These are phyloP conservation scores for Cladosporium sp. DNA, from an alignment of 2,329 filamentous ascomycete genomes.

Conservation along the genomic window DNA sequence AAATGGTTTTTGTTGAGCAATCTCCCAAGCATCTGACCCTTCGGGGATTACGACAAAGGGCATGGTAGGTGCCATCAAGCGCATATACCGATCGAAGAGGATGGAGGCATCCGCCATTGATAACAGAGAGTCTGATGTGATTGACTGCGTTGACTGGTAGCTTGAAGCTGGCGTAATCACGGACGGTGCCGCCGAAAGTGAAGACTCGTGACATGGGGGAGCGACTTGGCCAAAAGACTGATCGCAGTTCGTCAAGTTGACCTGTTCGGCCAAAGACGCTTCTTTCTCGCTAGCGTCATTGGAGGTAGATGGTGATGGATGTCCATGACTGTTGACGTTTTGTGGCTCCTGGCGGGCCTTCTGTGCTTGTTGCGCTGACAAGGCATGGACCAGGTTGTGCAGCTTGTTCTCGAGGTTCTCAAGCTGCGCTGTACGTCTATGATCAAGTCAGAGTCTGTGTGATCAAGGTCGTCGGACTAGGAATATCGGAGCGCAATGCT, in stretches of 20 bases:
- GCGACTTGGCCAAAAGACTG: not conserved
- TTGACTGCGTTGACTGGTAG: not conserved
- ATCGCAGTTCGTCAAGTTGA: not conserved
- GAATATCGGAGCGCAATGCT: no score
- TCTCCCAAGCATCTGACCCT: conserved; percentile 19
- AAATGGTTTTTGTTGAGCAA: conserved; percentile 24
- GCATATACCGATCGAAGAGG: conserved; percentile 25
- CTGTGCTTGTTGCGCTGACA: conserved; percentile 20
- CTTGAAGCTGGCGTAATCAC: not conserved
- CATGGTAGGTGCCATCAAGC: conserved; percentile 23
- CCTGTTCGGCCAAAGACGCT: not conserved
- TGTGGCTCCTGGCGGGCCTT: not conserved
- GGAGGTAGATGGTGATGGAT: conserved; percentile 7
- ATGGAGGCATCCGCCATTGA: conserved; percentile 24
- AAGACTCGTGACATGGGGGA: not conserved
- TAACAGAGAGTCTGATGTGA: not conserved
- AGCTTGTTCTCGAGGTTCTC: conserved; percentile 33
- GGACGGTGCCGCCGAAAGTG: not conserved
- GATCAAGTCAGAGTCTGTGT: no score
- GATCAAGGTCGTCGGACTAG: no score
- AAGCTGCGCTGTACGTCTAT: conserved; percentile 30
- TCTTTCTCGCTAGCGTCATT: not conserved
- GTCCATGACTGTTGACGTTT: not conserved
- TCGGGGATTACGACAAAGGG: conserved; percentile 26
- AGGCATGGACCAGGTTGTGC: conserved; percentile 30